A percentile compares a stretch with the other conserved stretches of the same genome.
Evolutionary conservation across 2,329 filamentous ascomycete genomes (phyloP).

Genomic region (Keithomyces neogunnii): DNA sequence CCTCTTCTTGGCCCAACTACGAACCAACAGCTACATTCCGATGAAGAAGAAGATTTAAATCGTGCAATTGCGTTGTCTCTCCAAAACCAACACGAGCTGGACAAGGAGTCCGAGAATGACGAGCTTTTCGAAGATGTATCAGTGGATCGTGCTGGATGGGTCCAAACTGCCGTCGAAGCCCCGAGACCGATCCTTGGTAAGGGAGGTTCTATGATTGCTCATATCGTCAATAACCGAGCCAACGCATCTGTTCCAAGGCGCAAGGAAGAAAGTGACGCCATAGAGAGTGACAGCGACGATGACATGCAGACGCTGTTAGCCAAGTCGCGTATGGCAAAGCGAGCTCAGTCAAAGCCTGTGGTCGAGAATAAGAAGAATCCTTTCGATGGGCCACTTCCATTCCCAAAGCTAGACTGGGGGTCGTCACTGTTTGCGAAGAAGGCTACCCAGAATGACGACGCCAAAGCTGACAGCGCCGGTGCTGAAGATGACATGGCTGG

Average conservation of each 20-base stretch:
- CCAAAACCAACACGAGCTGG: constrained; percentile 46
- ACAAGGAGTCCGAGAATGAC: constrained; percentile 28
- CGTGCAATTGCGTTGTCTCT: constrained; percentile 81
- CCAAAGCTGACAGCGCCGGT: constrained; percentile 12
- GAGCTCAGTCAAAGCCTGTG: constrained; percentile 27
- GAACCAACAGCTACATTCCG: constrained; percentile 28
- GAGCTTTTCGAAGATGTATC: constrained; percentile 42
- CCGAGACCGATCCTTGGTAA: constrained; percentile 42
- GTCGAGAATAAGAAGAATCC: constrained; percentile 50
- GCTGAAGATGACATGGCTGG: constrained; percentile 47
- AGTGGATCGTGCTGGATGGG: constrained; percentile 40
- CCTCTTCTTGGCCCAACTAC: constrained; percentile 18
- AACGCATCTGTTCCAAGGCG: constrained; percentile 48
- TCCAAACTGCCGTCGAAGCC: constrained; percentile 41
- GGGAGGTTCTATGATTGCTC: constrained; percentile 57
- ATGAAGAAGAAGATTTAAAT: constrained; percentile 56
- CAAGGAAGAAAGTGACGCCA: constrained; percentile 11
- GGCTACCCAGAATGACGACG: constrained; percentile 14
- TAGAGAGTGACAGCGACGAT: constrained; percentile 65
- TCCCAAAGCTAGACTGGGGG: constrained; percentile 73
- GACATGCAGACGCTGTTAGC: constrained; percentile 71
- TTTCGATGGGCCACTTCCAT: constrained; percentile 77
- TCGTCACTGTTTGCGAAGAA: constrained; percentile 48
- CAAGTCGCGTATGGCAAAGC: constrained; percentile 56
- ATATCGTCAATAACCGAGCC: constrained; percentile 65